Percentiles rank a stretch among this genome's conserved stretches.
Conservation (phyloP, 768 basidiomycete genomes). For the Leucocoprinus sp. region DNA sequence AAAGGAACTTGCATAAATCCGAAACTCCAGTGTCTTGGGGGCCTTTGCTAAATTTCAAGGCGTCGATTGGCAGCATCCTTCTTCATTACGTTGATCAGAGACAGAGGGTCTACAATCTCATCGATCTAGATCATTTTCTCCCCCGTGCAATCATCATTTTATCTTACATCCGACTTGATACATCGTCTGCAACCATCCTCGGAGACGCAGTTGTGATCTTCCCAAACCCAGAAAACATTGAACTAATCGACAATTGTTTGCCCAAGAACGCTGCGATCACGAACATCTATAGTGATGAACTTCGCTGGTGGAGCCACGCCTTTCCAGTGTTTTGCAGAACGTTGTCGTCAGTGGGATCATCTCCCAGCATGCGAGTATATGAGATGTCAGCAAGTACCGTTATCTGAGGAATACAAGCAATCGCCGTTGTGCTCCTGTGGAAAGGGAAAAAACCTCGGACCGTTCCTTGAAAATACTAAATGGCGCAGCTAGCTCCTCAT, state of each 20-base stretch:
- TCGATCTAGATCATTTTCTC: not conserved
- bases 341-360: slow-evolving; percentile 48
- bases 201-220: slow-evolving; percentile 41
- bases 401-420: slow-evolving; percentile 26
- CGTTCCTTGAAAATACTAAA: slow-evolving; percentile 21
- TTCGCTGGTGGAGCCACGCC: slow-evolving; percentile 40
- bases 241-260: slow-evolving; percentile 13
- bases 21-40: slow-evolving; percentile 1
- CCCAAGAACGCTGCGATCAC: slow-evolving; percentile 13
- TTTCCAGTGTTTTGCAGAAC: slow-evolving; percentile 43
- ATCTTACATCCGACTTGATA: slow-evolving; percentile 36
- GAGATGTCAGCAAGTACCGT: slow-evolving; percentile 24
- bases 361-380: slow-evolving; percentile 40
- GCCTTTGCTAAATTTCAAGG: slow-evolving; percentile 17
- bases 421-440: slow-evolving; percentile 49
- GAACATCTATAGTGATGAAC: slow-evolving; percentile 23
- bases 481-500: slow-evolving; percentile 36
- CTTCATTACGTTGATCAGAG: slow-evolving; percentile 6
- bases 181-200: slow-evolving; percentile 40
- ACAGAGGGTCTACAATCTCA: not conserved
- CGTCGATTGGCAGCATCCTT: slow-evolving; percentile 17
- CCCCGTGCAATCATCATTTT: slow-evolving; percentile 38
- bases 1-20: slow-evolving; percentile 11
- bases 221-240: slow-evolving; percentile 18
- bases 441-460: slow-evolving; percentile 35